These are phyloP conservation scores for Candolleomyces eurysporus DNA, from an alignment of 768 basidiomycete species.

Conservation along the genomic window DNA sequence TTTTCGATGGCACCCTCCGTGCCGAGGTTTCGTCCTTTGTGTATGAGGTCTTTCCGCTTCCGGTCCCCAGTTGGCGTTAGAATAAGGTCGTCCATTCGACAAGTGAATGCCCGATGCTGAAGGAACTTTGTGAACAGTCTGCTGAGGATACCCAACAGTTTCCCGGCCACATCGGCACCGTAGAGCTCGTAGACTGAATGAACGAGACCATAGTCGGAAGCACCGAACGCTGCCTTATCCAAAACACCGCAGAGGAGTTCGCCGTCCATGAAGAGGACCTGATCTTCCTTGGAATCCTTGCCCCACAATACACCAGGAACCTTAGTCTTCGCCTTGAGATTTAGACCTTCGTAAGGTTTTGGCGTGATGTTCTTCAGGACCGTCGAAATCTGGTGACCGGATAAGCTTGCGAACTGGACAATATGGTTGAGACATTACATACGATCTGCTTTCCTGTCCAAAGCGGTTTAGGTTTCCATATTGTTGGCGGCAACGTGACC, in stretches of 20 bases:
- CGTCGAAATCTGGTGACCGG: conserved; percentile 80
- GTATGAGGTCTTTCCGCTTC: conserved; percentile 64
- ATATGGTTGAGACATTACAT: conserved; percentile 25
- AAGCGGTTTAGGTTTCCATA: conserved; percentile 86
- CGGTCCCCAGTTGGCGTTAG: conserved; percentile 81
- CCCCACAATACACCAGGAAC: conserved; percentile 88
- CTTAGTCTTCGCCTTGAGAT: conserved; percentile 84
- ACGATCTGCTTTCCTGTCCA: conserved; percentile 99
- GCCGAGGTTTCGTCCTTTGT: conserved; percentile 68
- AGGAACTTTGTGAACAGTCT: conserved; percentile 96
- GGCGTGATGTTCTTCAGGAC: conserved; percentile 92
- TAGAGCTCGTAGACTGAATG: conserved; percentile 97
- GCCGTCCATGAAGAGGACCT: conserved; percentile 88
- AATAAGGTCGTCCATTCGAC: conserved; percentile 97
- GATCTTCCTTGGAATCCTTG: conserved; percentile 74
- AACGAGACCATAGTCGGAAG: conserved; percentile 92
- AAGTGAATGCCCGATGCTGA: conserved; percentile 96
- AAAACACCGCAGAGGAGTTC: conserved; percentile 91
- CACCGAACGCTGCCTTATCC: conserved; percentile 97
- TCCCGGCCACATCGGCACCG: conserved; percentile 84
- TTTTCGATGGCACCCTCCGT: conserved; percentile 88
- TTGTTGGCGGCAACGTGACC: conserved; percentile 82
- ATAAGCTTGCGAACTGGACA: background rate
- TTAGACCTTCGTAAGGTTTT: conserved; percentile 70
- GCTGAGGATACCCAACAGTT: conserved; percentile 88